Base-by-base conservation (phyloP, 2,329 filamentous ascomycete species). In the Penicillium sp. region DNA sequence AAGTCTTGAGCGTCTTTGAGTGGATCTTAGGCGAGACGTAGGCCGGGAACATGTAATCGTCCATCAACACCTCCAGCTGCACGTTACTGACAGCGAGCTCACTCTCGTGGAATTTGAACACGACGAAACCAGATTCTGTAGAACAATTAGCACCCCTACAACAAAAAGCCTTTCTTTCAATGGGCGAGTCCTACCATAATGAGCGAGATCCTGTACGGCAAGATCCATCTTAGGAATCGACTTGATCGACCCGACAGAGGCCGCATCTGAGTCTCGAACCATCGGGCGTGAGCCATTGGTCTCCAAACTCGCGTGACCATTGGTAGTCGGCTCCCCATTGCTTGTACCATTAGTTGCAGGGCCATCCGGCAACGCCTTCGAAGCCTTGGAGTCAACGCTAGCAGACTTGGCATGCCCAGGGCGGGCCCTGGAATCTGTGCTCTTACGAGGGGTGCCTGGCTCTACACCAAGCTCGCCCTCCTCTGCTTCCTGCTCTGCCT, bases 31-130 rank as follows among this genome's bases (percentile, higher is more conserved):
- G 88, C 12, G 93, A 96, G 1, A 87, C 84, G 75, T 97, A 98
- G 0, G 93, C 91, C 0, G 95, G 90, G 80, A 95, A 98, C 35
- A 92, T 87, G 86, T 95, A 93, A 75, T 99, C 95, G 76, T 99
- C 95, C 76, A 98, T 95, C 65, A 94, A 83, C 8, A 99, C 87
- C 76, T 99, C 93, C 24, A 99, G 82, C 64, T 92, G 89, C 33
- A 88, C 89, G 68, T 93, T 86, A 56, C 83, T 86, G 66, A 91
- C 88, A 0, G 91, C 86, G 74, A 99, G 85, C 59, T 97, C 90
- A 26, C 90, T 93, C 64, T 98, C 93, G 75, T 97, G 87, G 60
- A 99, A 86, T 74, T 93, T 94, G 85, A 99, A 98, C 59, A 99
- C 91, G 65, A 99, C 84, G 60, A 99, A 85, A 66, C 95, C 95